Evolutionary conservation across 306 rosid species (phyloP).

Genomic region (Quercus agrifolia): DNA sequence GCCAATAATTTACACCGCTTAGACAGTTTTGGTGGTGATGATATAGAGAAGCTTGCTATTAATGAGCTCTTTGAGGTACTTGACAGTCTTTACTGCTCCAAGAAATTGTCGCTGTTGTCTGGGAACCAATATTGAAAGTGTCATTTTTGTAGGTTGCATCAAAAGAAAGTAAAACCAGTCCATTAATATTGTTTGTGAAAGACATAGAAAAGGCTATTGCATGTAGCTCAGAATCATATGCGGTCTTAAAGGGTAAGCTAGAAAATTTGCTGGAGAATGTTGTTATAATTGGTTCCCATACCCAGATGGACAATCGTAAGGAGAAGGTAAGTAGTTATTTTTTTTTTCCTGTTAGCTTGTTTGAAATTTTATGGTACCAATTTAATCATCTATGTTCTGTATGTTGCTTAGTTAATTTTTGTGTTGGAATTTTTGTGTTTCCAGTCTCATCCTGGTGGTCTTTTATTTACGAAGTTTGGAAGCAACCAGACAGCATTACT

Average conservation of each 20-base stretch:
- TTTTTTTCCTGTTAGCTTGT: slow-evolving; percentile 15
- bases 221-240: slow-evolving; percentile 56
- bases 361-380: background rate
- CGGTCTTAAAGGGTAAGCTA: slow-evolving; percentile 61
- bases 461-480: slow-evolving; percentile 85
- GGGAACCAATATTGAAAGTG: slow-evolving; percentile 21
- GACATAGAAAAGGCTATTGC: slow-evolving; percentile 79
- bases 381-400: background rate
- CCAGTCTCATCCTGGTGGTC: slow-evolving; percentile 82
- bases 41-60: slow-evolving; percentile 68
- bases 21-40: slow-evolving; percentile 81
- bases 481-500: slow-evolving; percentile 87
- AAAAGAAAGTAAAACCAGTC: slow-evolving; percentile 55
- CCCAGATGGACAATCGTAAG: slow-evolving; percentile 80
- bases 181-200: slow-evolving; percentile 78
- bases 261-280: slow-evolving; percentile 70
- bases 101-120: slow-evolving; percentile 7
- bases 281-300: slow-evolving; percentile 85
- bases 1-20: slow-evolving; percentile 65
- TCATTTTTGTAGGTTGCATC: slow-evolving; percentile 54
- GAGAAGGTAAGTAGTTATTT: slow-evolving; percentile 64
- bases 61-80: slow-evolving; percentile 85
- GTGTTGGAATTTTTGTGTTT: slow-evolving; percentile 14
- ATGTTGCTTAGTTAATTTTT: slow-evolving; percentile 12
- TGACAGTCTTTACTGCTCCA: slow-evolving; percentile 10